phyloP scores from a whole-genome alignment of 1,139 yeast species.

The Magnusiomyces magnusii region DNA sequence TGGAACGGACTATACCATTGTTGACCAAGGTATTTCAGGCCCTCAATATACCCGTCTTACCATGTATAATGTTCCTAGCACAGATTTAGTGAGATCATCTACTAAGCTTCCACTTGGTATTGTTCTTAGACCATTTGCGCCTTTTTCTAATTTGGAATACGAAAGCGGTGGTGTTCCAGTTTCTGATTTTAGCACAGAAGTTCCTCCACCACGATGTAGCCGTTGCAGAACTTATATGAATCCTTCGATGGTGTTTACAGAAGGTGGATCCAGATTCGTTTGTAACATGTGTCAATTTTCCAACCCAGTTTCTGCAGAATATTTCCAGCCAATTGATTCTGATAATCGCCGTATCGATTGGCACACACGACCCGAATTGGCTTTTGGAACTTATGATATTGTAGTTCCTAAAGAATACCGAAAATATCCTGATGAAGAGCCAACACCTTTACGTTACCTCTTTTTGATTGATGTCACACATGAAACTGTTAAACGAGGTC shows the following conservation, averaged over 20 bases:
- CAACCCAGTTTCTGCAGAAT: constrained; percentile 61
- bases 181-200: constrained; percentile 46
- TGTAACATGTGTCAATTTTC: constrained; percentile 88
- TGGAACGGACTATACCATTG: constrained; percentile 58
- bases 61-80: constrained; percentile 76
- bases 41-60: constrained; percentile 74
- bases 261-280: constrained; percentile 54
- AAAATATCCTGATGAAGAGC: constrained; percentile 39
- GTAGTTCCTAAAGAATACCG: constrained; percentile 70
- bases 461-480: constrained; percentile 71
- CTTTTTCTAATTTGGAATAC: constrained; percentile 14
- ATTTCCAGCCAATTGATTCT: constrained; percentile 54
- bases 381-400: constrained; percentile 78
- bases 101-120: constrained; percentile 79
- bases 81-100: constrained; percentile 60
- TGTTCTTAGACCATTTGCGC: constrained; percentile 80
- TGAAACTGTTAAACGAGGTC: constrained; percentile 52
- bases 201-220: constrained; percentile 80
- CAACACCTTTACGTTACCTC: constrained; percentile 56
- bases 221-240: constrained; percentile 89
- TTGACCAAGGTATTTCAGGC: constrained; percentile 80
- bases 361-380: constrained; percentile 63
- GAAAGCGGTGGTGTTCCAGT: constrained; percentile 47
- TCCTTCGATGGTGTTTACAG: constrained; percentile 66
- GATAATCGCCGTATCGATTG: constrained; percentile 58